A percentile compares a stretch with the other conserved stretches of the same genome.
phyloP scores from a whole-genome alignment of 208 protist species.

The Leishmania gerbilli region DNA sequence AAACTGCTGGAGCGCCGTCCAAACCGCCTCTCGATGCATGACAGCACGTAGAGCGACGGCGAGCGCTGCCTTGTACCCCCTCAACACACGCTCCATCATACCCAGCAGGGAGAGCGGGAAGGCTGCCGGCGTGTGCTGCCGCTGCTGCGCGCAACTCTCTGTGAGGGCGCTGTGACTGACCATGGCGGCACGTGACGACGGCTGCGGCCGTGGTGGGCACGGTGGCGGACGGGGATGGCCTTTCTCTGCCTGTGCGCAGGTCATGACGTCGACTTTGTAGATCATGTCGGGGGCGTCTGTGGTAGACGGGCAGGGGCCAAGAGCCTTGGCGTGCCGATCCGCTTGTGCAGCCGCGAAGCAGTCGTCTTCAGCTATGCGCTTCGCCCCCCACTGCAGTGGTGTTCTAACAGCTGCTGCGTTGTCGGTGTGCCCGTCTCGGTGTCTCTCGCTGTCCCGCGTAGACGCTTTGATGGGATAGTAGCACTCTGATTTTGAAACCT shows the following conservation, averaged over 20 bases:
- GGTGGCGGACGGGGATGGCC: background rate
- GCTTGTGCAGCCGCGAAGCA: background rate
- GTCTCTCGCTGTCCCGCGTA: background rate
- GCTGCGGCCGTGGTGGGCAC: background rate
- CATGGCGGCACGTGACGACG: background rate
- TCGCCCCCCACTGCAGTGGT: background rate
- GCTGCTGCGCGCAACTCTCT: background rate
- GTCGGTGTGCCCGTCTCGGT: background rate
- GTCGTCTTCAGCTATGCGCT: background rate
- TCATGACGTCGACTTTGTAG: background rate
- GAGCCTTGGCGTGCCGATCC: background rate
- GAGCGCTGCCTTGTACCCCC: conserved; percentile 7
- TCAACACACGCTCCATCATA: conserved; percentile 7
- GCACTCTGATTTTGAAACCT: background rate
- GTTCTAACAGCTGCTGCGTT: background rate
- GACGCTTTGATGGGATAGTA: background rate
- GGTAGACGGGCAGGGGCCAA: background rate
- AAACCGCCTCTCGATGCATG: conserved; percentile 30
- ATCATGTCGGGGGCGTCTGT: background rate
- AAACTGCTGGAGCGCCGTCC: conserved; percentile 30
- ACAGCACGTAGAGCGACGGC: conserved; percentile 14
- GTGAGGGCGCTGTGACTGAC: background rate
- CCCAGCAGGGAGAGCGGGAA: background rate
- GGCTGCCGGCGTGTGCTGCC: background rate
- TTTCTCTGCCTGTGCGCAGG: background rate